Evolutionary conservation across 2,329 filamentous ascomycete species (phyloP), one percentile per base, ranked within the genome.

Genomic region (Apiospora koreana): DNA sequence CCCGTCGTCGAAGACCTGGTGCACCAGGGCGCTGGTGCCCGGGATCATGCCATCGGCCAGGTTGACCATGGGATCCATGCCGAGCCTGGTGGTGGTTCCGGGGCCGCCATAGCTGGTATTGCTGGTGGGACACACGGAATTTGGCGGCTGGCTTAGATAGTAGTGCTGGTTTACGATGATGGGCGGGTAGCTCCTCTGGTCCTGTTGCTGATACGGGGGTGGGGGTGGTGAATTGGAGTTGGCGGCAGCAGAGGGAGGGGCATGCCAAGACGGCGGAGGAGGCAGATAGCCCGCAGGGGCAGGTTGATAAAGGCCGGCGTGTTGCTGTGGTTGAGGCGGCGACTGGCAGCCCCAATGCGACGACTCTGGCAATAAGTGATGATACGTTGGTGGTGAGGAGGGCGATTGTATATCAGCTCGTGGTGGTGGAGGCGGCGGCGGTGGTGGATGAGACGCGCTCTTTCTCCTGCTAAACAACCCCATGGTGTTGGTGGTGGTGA

Each of bases 141-240:
- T 68, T 48, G 74, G 71, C 0, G 76, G 72, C 2, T 76, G 74
- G 25, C 76, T 73, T 66, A 86, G 74, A 72, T 88, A 86, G 75
- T 87, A 87, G 73, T 87, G 81, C 71, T 87, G 85, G 71, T 87
- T 86, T 66, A 87, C 84, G 38, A 87, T 80, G 68, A 87, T 83
- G 9, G 85, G 83, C 35, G 79, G 79, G 31, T 77, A 79, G 14
- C 25, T 66, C 28, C 54, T 38, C 54, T 38, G 54, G 68, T 72
- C 75, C 38, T 71, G 73, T 41, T 75, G 72, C 41, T 78, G 77
- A 58, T 79, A 78, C 28, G 75, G 75, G 65, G 72, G 70, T 21
- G 77, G 70, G 18, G 77, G 76, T 41, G 71, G 67, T 43, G 72
- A 50, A 25, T 21, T 21, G 21, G 64, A 18, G 7, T 25, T 25